Evolutionary conservation across 805 yeast species (phyloP), one percentile per base, ranked within the genome.

Genomic region (Wickerhamomyces bisporus): DNA sequence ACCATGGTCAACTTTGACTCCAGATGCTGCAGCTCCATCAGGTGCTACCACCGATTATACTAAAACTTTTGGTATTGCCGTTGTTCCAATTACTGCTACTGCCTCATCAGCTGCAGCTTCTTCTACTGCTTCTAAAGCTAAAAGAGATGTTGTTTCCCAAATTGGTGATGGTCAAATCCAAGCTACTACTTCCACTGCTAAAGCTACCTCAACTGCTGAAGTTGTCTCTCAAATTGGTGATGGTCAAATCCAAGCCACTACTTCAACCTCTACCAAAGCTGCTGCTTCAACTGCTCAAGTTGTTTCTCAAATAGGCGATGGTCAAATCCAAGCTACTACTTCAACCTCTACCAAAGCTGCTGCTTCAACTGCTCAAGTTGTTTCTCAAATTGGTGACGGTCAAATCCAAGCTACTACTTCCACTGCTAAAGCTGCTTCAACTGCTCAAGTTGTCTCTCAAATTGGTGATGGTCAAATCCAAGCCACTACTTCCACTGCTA

Each of bases 1-100:
- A 43, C 78, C 81, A 51, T 82, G 84, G 84, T 61, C 82, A 38
- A 79, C 87, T 39, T 70, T 83, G 60, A 81, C 88, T 27, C 89
- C 93, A 49, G 40, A 60, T 30, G 74, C 73, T 34, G 59, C 75
- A 8, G 53, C 71, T 33, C 69, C 70, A 43, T 48, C 75, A 10
- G 77, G 78, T 53, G 81, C 77, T 44, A 49, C 70, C 35, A 75
- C 85, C 34, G 76, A 76, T 50, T 74, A 73, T 70, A 42, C 73
- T 30, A 59, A 64, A 34, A 56, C 71, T 35, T 82, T 82, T 53
- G 91, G 89, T 65, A 81, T 82, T 53, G 83, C 82, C 42, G 77
- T 82, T 45, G 63, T 68, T 45, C 74, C 82, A 43, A 49, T 73
- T 32, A 42, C 74, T 20, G 12, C 27, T 24, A 19, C 35, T 10